Base-by-base conservation (phyloP, 768 basidiomycete species). In the Flagelloscypha sp. region DNA sequence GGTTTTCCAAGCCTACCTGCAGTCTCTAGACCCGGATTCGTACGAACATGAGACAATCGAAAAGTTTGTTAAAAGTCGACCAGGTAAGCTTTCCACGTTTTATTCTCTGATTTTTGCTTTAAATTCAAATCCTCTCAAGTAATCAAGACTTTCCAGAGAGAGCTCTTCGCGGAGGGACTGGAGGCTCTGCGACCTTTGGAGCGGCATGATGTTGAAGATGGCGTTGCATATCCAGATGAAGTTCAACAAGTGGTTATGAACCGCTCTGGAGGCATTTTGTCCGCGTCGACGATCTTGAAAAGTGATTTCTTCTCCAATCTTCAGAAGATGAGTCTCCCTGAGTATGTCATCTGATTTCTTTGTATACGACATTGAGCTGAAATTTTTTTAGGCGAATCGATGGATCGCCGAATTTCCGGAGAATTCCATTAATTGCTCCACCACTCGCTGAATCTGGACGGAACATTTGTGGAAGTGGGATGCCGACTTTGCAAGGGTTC, bases 291-390 rank as follows among this genome's bases (percentile, higher is more conserved):
- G 1, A 95, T 98, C 47, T 65, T 98, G 50, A 99, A 99, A 64
- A 88, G 84, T 49, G 89, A 93, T 53, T 89, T 90, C 67, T 93
- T 93, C 69, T 78, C 78, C 5, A 87, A 87, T 51, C 53, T 98
- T 21, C 95, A 98, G 61, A 98, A 97, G 64, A 89, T 95, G 79
- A 86, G 87, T 3, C 65, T 99, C 2, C 86, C 92, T 0, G 95
- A 98, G 84, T 93, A 42, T 42, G 81, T 62, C 3, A 17, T 42
- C 7, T 31, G 17, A 9, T 24, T n/a, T 30, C 21, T 19, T 24
- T 19, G 38, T 34, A 34, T 27, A 24, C 24, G 18, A 22, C 7
- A 33, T 33, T 19, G 20, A 35, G 22, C 37, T 46, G 15, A 37
- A 33, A 18, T 3, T 42, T 9, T 22, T 27, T 10, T 45, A 79